Conservation (phyloP, 2,329 filamentous ascomycete species). For the Dactylella cylindrospora region DNA sequence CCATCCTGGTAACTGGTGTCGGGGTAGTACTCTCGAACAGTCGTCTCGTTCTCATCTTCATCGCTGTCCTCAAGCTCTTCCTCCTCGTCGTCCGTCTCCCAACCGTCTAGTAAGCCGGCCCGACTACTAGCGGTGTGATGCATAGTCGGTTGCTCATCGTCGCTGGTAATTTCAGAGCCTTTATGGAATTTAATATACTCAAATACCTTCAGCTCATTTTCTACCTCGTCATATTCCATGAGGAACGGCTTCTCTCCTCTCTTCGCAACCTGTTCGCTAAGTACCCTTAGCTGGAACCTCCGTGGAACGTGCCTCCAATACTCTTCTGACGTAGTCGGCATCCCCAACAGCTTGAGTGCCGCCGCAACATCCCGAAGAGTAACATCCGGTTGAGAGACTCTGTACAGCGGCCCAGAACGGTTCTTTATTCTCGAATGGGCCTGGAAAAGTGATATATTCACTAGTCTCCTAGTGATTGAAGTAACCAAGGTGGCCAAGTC, state of each 20-base stretch:
- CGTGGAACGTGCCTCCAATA: conserved; percentile 30
- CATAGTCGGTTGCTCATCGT: too few relatives aligned
- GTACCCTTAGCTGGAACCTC: conserved; percentile 15
- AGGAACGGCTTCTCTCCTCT: conserved; percentile 10
- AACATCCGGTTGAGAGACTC: neutral
- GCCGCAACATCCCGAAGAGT: conserved; percentile 12
- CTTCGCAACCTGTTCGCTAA: neutral
- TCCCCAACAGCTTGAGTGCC: conserved; percentile 32
- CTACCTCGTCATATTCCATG: conserved; percentile 31
- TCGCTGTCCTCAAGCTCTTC: conserved; percentile 1
- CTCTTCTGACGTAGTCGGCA: conserved; percentile 38
- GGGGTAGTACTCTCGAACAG: neutral
- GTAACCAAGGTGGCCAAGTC: conserved; percentile 13
- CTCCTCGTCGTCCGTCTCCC: conserved; percentile 30
- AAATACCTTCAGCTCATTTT: conserved; percentile 28
- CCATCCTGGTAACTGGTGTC: too few relatives aligned
- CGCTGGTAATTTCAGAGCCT: neutral
- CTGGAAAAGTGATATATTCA: conserved; percentile 28
- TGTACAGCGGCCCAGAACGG: neutral
- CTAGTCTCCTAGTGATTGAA: conserved; percentile 27
- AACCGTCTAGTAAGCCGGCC: conserved; percentile 3
- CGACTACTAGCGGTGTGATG: too few relatives aligned
- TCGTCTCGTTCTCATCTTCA: neutral
- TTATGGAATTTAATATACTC: conserved; percentile 17
- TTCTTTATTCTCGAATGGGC: conserved; percentile 18